These are phyloP conservation scores for Colletotrichum orchidophilum DNA, from an alignment of 2,329 filamentous ascomycete genomes.

Conservation along the genomic window DNA sequence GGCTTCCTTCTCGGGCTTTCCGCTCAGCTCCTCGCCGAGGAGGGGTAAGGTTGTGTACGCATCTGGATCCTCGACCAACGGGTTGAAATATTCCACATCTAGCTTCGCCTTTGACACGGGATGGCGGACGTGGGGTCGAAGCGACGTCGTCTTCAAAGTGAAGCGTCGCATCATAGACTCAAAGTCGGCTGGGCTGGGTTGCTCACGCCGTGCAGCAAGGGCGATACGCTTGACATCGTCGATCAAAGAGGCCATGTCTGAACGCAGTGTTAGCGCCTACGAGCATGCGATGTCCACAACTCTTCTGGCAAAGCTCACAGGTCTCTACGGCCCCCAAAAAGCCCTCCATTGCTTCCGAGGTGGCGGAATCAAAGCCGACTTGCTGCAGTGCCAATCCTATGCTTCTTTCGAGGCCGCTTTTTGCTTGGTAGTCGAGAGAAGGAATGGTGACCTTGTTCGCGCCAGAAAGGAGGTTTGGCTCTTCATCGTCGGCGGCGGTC, in stretches of 20 bases:
- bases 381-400: conserved; percentile 65
- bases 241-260: conserved; percentile 62
- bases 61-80: conserved; percentile 48
- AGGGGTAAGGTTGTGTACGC: conserved; percentile 55
- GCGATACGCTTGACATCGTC: conserved; percentile 58
- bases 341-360: conserved; percentile 66
- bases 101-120: conserved; percentile 55
- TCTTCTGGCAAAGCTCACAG: conserved; percentile 53
- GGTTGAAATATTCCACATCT: conserved; percentile 49
- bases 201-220: conserved; percentile 59
- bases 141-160: conserved; percentile 59
- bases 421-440: conserved; percentile 45
- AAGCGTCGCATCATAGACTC: conserved; percentile 61
- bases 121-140: conserved; percentile 66
- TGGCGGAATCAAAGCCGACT: conserved; percentile 66
- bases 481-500: neutral
- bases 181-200: conserved; percentile 66
- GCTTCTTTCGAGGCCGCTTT: conserved; percentile 60
- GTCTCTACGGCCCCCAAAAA: conserved; percentile 65
- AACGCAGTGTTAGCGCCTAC: conserved; percentile 35
- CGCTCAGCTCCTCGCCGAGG: conserved; percentile 65
- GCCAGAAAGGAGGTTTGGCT: neutral
- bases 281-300: conserved; percentile 9
- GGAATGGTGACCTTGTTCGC: conserved; percentile 33
- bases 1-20: conserved; percentile 63